Evolutionary conservation across 352 stramenopile genomes (phyloP).

Genomic region (Phytophthora hybrid): DNA sequence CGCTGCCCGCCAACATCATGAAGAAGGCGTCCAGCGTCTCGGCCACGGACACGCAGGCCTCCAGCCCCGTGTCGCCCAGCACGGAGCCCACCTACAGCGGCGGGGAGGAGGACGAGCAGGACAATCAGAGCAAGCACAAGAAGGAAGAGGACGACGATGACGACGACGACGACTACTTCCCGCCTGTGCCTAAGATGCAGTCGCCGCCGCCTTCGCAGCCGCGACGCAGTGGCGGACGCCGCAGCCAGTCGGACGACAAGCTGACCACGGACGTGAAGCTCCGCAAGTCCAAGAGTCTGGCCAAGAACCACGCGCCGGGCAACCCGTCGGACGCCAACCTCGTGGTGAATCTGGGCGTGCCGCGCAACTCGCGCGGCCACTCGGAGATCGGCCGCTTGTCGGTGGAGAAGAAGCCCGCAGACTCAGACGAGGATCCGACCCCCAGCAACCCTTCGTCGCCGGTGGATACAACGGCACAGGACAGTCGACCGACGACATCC

Average conservation of each 20-base stretch:
- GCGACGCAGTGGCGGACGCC: conserved; percentile 17
- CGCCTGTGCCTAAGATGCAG: conserved; percentile 31
- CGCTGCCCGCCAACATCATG: conserved; percentile 61
- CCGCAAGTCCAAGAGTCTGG: conserved; percentile 45
- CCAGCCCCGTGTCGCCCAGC: conserved; percentile 38
- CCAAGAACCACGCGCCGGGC: conserved; percentile 36
- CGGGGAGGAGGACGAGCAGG: conserved; percentile 41
- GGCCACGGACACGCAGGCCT: conserved; percentile 39
- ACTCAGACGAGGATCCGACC: conserved; percentile 8
- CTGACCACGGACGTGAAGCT: conserved; percentile 29
- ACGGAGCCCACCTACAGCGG: conserved; percentile 33
- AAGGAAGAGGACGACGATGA: conserved; percentile 41
- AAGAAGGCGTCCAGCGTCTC: conserved; percentile 64
- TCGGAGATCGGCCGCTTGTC: conserved; percentile 52
- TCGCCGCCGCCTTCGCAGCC: conserved; percentile 11
- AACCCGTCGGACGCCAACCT: conserved; percentile 33
- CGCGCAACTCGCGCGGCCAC: conserved; percentile 43
- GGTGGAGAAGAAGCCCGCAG: conserved; percentile 37
- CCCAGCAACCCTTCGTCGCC: conserved; percentile 23
- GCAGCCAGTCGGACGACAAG: conserved; percentile 32
- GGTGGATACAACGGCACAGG: not conserved
- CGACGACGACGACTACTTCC: conserved; percentile 41
- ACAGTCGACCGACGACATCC: conserved; percentile 3
- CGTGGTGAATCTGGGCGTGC: conserved; percentile 38
- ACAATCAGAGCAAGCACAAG: conserved; percentile 22